Evolutionary conservation across 2,329 filamentous ascomycete species (phyloP), one percentile per base, ranked within the genome.

Genomic region (Botrytis hyacinthi): DNA sequence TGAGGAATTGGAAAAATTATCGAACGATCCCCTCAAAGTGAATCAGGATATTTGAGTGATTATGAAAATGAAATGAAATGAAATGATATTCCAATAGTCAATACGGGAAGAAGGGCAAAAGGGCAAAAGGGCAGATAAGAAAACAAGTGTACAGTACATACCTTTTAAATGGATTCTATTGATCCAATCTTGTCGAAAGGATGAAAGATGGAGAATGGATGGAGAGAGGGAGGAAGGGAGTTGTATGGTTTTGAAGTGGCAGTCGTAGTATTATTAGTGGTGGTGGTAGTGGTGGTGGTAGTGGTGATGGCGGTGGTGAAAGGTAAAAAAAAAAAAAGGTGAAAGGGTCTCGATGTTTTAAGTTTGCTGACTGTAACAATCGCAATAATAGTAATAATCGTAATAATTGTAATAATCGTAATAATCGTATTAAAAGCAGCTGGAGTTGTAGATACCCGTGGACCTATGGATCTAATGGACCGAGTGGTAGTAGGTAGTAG

Each of bases 291-390:
- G 8, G 37, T 9, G 37, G 37, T 10, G 10, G 8, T 40, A 40
- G 40, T 48, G 46, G 46, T 48, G 46, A 26, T 48, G 48, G 22
- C 10, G 48, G 26, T 51, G 48, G 26, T 51, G 48, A 26, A 48
- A 48, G 46, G 22, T 26, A n/a, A n/a, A n/a, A n/a, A 4, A 26
- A 48, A 48, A 26, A 32, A 46, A 20, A 22, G 40, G 18, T 32
- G 32, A 26, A 46, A 26, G 42, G 42, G 29, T 44, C 42, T 35
- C 7, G 20, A 37, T 67, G 29, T 48, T 66, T 76, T 71, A 62
- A 63, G 48, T 40, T 61, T 63, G 61, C 61, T n/a, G 61, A 44
- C 61, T 42, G 40, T 37, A 60, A 32, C 20, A 29, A 29, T 54
- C 2, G 16, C 16, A 10, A 40, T 37, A 37, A 37, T 37, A 20